Conservation (phyloP, 352 stramenopile genomes). For the Phytophthora pistaciae region DNA sequence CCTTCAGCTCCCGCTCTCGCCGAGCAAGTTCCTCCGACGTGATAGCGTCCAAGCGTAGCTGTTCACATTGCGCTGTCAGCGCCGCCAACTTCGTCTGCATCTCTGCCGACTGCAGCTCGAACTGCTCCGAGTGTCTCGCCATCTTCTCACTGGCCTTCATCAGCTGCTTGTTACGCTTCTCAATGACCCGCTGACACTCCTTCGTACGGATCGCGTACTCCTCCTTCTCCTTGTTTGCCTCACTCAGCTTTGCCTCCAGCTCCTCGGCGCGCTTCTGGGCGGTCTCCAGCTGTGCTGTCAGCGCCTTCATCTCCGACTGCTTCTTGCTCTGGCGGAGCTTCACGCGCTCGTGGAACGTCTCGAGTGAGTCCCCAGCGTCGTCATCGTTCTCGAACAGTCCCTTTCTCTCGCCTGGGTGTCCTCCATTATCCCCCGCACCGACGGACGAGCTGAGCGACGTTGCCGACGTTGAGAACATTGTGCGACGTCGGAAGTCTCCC, state of each 20-base stretch:
- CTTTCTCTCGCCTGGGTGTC: constrained; percentile 52
- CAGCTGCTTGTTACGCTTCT: constrained; percentile 89
- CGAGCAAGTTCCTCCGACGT: constrained; percentile 32
- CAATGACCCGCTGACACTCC: constrained; percentile 84
- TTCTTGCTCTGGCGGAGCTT: constrained; percentile 80
- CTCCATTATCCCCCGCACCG: constrained; percentile 7
- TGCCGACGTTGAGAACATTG: constrained; percentile 49
- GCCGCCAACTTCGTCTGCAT: constrained; percentile 50
- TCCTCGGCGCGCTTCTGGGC: constrained; percentile 37
- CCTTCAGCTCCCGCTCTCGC: constrained; percentile 45
- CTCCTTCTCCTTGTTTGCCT: constrained; percentile 59
- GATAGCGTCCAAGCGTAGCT: constrained; percentile 39
- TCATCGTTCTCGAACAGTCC: constrained; percentile 85
- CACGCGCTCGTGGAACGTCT: constrained; percentile 74
- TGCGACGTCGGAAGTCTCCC: constrained; percentile 39
- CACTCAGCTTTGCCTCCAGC: constrained; percentile 45
- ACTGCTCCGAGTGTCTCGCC: constrained; percentile 70
- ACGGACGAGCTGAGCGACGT: constrained; percentile 30
- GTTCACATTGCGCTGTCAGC: constrained; percentile 46
- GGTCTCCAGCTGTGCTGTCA: constrained; percentile 55
- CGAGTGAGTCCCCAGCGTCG: constrained; percentile 70
- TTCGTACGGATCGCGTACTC: constrained; percentile 78
- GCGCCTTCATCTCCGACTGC: constrained; percentile 64
- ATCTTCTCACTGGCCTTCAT: constrained; percentile 86
- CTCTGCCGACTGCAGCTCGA: constrained; percentile 54